Evolutionary conservation across 2,329 filamentous ascomycete genomes (phyloP), one percentile per base, ranked within the genome.

Genomic region (Alternaria angustiovoidea): DNA sequence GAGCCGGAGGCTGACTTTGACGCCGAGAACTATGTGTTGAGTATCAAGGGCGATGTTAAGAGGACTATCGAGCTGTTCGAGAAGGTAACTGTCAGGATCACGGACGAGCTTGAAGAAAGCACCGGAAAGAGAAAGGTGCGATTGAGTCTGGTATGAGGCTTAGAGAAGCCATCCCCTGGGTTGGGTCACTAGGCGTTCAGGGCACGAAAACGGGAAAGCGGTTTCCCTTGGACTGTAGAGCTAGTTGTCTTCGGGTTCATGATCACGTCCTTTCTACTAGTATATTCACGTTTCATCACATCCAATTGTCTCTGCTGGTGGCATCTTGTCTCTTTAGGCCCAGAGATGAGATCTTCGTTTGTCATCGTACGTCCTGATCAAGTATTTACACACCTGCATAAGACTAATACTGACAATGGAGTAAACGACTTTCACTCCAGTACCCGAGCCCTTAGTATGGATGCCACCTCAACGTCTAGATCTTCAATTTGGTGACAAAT

Each of bases 71-170:
- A 96, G 78, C 81, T 99, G 61, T 99, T 99, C 84, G 89, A 95
- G 78, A 96, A 94, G 84, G 91, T 99, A 67, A 87, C 85, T 70
- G 94, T 99, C 14, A 88, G 89, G 75, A 93, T 99, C 66, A 92
- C 89, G 71, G 96, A 98, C 77, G 91, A 96, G 75, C 92, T 94
- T 83, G 95, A 99, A 78, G 92, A 96, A 81, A 88, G 88, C 61
- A 97, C 94, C n/a, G 95, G 95, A 57, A 99, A 98, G 89, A 88
- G 95, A 66, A 94, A 92, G 67, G 91, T 94, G 22, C 93, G 89
- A 84, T 86, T 95, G 84, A 88, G 75, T 18, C 67, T 84, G 58
- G 73, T 83, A 18, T 83, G 59, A 72, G 63, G n/a, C 24, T 24
- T 4, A 41, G 30, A 14, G 32, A 42, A 36, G 42, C 28, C 26